A percentile compares a stretch with the other conserved stretches of the same genome.
Conservation (phyloP, 805 yeast genomes). For the Lipomyces lipofer region DNA sequence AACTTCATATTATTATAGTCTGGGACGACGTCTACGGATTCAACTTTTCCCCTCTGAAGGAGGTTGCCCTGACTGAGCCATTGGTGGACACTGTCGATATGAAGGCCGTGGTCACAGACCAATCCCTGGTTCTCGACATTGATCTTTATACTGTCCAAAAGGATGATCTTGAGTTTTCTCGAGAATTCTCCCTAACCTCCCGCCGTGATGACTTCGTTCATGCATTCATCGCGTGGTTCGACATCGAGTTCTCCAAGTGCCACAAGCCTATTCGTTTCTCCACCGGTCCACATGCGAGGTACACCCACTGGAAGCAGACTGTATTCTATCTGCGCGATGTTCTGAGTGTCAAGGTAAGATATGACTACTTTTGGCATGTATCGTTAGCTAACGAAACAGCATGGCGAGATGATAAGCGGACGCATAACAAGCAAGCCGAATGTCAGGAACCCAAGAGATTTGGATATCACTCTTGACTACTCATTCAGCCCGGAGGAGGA, state of each 20-base stretch:
- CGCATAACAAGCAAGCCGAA: slow-evolving; percentile 76
- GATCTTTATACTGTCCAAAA: slow-evolving; percentile 87
- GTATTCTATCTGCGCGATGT: slow-evolving; percentile 88
- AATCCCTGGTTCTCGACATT: slow-evolving; percentile 69
- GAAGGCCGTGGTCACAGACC: slow-evolving; percentile 70
- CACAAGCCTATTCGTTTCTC: slow-evolving; percentile 64
- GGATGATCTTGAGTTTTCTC: slow-evolving; percentile 75
- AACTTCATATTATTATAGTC: slow-evolving; percentile 32
- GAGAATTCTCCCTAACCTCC: slow-evolving; percentile 69
- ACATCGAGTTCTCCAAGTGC: slow-evolving; percentile 72
- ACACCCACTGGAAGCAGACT: slow-evolving; percentile 99
- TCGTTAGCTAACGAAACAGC: slow-evolving; percentile 48
- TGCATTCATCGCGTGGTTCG: slow-evolving; percentile 93
- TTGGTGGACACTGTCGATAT: slow-evolving; percentile 92
- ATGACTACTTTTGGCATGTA: not conserved
- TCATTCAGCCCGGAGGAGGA: slow-evolving; percentile 47
- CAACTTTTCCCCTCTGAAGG: slow-evolving; percentile 88
- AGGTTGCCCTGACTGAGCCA: slow-evolving; percentile 87
- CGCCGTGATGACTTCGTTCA: slow-evolving; percentile 79
- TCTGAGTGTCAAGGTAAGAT: slow-evolving; percentile 43
- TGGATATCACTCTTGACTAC: slow-evolving; percentile 74
- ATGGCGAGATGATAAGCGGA: slow-evolving; percentile 76
- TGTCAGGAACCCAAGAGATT: slow-evolving; percentile 76
- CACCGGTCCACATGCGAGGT: slow-evolving; percentile 91
- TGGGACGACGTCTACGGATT: slow-evolving; percentile 95